Conservation (phyloP, 768 basidiomycete genomes). For the Tricholoma hemisulphureum region DNA sequence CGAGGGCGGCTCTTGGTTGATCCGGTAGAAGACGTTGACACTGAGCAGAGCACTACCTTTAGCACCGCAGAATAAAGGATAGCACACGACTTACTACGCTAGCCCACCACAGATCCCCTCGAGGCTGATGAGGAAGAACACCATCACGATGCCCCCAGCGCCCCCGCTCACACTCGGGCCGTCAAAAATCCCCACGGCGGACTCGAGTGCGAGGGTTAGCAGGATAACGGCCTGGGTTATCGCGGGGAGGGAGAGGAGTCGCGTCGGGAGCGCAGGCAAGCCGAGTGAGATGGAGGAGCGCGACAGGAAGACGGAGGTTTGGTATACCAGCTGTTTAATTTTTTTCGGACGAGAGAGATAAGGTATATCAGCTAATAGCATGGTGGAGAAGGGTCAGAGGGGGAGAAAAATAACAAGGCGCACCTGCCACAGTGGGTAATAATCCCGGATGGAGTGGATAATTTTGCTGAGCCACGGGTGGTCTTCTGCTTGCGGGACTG, state of each 20-base stretch:
- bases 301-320: constrained; percentile 90
- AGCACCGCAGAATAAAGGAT: neutral
- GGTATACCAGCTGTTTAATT: constrained; percentile 66
- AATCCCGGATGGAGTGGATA: constrained; percentile 74
- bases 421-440: constrained; percentile 84
- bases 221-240: constrained; percentile 71
- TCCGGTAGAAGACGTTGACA: constrained; percentile 82
- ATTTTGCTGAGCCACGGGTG: constrained; percentile 57
- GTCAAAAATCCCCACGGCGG: constrained; percentile 62
- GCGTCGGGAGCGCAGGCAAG: constrained; percentile 70
- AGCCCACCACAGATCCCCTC: constrained; percentile 94
- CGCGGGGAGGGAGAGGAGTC: constrained; percentile 72
- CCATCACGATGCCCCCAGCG: constrained; percentile 52
- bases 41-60: constrained; percentile 32
- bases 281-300: constrained; percentile 88
- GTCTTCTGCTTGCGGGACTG: constrained; percentile 54
- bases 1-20: constrained; percentile 70
- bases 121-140: constrained; percentile 75
- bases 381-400: neutral
- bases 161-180: constrained; percentile 33
- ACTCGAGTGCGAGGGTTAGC: constrained; percentile 59
- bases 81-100: constrained; percentile 67
- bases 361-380: neutral
- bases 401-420: constrained; percentile 17
- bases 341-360: neutral